phyloP scores from a whole-genome alignment of 371 early-diverging fungal species.

The Mucor velutinosus region DNA sequence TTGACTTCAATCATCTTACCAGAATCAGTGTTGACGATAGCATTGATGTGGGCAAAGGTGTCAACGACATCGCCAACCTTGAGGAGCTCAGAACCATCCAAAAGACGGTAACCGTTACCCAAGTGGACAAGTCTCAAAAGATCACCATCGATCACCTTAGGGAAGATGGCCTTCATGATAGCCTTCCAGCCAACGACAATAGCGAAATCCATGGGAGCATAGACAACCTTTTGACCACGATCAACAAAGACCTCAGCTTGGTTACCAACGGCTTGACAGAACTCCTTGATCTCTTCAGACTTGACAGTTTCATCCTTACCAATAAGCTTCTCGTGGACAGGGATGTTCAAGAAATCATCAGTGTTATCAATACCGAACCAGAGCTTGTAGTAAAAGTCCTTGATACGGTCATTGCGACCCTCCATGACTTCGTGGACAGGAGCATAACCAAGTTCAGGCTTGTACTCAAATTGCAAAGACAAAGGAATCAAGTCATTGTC shows the following conservation, averaged over 20 bases:
- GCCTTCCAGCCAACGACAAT: constrained; percentile 95
- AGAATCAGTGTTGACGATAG: constrained; percentile 82
- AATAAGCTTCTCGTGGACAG: constrained; percentile 65
- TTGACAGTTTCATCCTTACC: constrained; percentile 66
- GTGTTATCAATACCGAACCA: constrained; percentile 76
- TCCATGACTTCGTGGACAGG: constrained; percentile 94
- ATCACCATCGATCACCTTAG: constrained; percentile 93
- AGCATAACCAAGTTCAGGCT: constrained; percentile 79
- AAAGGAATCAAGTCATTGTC: constrained; percentile 71
- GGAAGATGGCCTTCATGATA: constrained; percentile 92
- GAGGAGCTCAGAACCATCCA: constrained; percentile 79
- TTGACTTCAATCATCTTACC: constrained; percentile 93
- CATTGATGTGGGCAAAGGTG: constrained; percentile 76
- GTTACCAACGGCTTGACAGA: constrained; percentile 91
- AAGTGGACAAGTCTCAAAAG: constrained; percentile 91
- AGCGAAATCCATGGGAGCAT: constrained; percentile 93
- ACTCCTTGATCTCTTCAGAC: constrained; percentile 72
- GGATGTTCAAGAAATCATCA: constrained; percentile 53
- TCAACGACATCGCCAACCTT: constrained; percentile 85
- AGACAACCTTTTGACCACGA: constrained; percentile 63
- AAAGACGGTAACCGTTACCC: constrained; percentile 90
- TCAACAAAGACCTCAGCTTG: constrained; percentile 85
- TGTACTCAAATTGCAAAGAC: constrained; percentile 78
- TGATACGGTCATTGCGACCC: constrained; percentile 91
- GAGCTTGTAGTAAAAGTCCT: constrained; percentile 87